Evolutionary conservation across 768 basidiomycete genomes (phyloP).

Genomic region (Boletellus ananas): DNA sequence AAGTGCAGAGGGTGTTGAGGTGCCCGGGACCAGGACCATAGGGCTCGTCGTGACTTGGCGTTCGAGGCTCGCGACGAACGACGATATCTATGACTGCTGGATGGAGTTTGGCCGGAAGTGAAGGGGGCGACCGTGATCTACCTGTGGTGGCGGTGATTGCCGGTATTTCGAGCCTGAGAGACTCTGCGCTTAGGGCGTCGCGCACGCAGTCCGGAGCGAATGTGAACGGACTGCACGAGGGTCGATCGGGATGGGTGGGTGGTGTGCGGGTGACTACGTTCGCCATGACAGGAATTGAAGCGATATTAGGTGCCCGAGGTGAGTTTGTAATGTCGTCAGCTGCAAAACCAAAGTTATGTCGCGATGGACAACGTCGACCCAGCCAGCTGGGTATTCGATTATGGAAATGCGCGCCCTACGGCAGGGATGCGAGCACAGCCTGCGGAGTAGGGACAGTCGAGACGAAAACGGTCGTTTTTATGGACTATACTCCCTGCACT

Average conservation of each 20-base stretch:
- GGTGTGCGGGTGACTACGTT: conserved; percentile 6
- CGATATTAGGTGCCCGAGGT: conserved; percentile 1
- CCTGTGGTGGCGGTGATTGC: conserved; percentile 1
- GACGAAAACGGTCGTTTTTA: conserved; percentile 3
- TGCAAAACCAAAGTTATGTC: not conserved
- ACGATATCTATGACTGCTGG: conserved; percentile 28
- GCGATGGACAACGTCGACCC: conserved; percentile 1
- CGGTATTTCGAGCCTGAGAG: not conserved
- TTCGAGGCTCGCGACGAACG: conserved; percentile 13
- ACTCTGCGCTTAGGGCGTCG: not conserved
- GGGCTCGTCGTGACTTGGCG: conserved; percentile 5
- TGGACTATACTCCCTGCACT: conserved; percentile 4
- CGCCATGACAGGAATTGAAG: conserved; percentile 11
- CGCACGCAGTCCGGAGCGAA: not conserved
- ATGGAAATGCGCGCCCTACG: not conserved
- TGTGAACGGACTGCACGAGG: conserved; percentile 3
- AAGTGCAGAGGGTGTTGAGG: conserved; percentile 19
- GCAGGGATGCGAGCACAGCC: conserved; percentile 1
- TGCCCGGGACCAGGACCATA: conserved; percentile 17
- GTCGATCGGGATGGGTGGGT: not conserved
- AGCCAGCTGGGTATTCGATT: not conserved
- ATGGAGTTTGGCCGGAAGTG: conserved; percentile 30
- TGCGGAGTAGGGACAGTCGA: conserved; percentile 1
- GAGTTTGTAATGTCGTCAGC: conserved; percentile 7
- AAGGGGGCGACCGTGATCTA: conserved; percentile 10